phyloP scores from a whole-genome alignment of 495 filamentous ascomycete species.

The Talaromyces adpressus region DNA sequence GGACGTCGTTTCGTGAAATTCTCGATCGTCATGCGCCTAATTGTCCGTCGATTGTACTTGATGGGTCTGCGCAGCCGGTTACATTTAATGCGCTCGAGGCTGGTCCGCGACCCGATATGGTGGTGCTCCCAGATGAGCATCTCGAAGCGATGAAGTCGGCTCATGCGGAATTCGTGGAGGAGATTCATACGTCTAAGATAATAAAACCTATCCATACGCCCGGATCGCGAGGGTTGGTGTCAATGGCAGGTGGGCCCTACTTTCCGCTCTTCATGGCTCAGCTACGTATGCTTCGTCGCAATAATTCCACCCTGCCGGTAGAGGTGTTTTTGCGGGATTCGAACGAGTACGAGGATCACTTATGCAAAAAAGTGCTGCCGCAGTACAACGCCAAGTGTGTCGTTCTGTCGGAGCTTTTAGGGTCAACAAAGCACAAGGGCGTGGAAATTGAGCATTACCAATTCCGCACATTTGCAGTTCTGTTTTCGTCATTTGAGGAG shows the following conservation, averaged over 20 bases:
- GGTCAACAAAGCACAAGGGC: conserved; percentile 10
- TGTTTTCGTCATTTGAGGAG: conserved; percentile 54
- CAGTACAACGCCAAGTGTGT: conserved; percentile 46
- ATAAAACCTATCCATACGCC: conserved; percentile 35
- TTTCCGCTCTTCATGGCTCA: conserved; percentile 43
- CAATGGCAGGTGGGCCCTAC: conserved; percentile 38
- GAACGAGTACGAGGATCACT: conserved; percentile 38
- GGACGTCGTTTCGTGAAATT: conserved; percentile 30
- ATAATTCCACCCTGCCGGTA: conserved; percentile 48
- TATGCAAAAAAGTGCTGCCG: conserved; percentile 48
- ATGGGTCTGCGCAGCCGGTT: conserved; percentile 14
- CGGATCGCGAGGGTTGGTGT: conserved; percentile 48
- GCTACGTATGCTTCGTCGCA: conserved; percentile 50
- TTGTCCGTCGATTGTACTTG: conserved; percentile 22
- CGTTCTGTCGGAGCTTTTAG: conserved; percentile 37
- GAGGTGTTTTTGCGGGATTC: conserved; percentile 50
- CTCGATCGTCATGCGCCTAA: conserved; percentile 25
- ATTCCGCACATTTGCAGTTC: conserved; percentile 52
- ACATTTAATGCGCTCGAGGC: conserved; percentile 29
- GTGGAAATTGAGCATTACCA: conserved; percentile 44
- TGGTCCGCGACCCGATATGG: conserved; percentile 27
- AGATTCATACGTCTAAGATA: conserved; percentile 22
- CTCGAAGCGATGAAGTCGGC: conserved; percentile 28
- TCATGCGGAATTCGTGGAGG: conserved; percentile 37
- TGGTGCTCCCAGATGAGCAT: conserved; percentile 24